phyloP scores from a whole-genome alignment of 441 rosid species.

The Syzygium syzygioides region DNA sequence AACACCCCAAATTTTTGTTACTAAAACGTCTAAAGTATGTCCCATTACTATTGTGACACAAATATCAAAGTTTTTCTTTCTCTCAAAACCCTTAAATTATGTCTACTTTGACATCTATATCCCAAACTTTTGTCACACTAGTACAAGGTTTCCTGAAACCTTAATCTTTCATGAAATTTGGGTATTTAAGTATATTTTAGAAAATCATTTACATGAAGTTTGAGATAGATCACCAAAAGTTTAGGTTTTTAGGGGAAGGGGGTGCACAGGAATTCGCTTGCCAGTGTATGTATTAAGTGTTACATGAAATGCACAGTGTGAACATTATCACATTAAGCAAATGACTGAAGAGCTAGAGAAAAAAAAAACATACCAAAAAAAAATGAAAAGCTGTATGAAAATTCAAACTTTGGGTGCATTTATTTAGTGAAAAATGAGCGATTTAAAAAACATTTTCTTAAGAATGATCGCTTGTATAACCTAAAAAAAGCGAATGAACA shows the following conservation, averaged over 20 bases:
- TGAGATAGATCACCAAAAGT: neutral
- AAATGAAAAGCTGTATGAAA: neutral
- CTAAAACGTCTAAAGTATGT: neutral
- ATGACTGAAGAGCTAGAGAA: neutral
- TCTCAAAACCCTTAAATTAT: too few species aligned
- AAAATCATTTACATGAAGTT: neutral
- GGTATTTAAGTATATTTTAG: neutral
- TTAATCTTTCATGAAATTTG: neutral
- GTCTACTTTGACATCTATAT: neutral
- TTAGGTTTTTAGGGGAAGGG: neutral
- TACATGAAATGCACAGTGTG: neutral
- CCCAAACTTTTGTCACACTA: neutral
- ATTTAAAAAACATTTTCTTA: neutral
- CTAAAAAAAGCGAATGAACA: neutral
- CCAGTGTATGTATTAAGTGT: neutral
- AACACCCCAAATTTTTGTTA: neutral
- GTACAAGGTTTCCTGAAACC: neutral
- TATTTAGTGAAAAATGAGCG: accelerated
- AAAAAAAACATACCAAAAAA: accelerated
- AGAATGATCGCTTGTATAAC: neutral
- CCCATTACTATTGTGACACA: neutral
- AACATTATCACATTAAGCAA: neutral
- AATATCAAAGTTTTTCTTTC: neutral
- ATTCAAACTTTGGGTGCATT: neutral
- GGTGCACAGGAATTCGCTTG: neutral